Base-by-base conservation (phyloP, 495 filamentous ascomycete genomes). In the Lophiostoma macrostomum region DNA sequence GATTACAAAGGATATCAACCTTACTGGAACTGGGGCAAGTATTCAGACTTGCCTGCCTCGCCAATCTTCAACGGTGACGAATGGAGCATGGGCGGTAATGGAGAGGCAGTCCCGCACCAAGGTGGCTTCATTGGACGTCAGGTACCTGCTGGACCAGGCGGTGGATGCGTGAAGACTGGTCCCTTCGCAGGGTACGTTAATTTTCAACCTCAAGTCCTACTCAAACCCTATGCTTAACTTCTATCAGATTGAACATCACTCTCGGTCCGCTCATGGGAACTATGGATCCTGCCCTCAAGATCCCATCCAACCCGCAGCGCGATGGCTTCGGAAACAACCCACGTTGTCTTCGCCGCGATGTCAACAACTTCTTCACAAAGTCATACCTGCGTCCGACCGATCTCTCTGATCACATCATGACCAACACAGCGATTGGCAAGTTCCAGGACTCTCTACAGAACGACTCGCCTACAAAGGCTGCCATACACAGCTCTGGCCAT, bases 11-110 rank as follows among this genome's bases (percentile, higher is more conserved):
- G 48, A 8, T 53, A 47, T 35, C 58, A 62, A 23, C 58, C 58
- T 0, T 62, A 62, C 38, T 62, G 58, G 58, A 58, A 62, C 42
- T 62, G 58, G 58, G 53, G 36, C 13, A 61, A 61, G 39, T 61
- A 62, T 31, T 2, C 34, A 2, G 48, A 62, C 30, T 36, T 58
- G 13, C 38, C 54, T 0, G 19, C 38, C 6, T 57, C 53, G 1
- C 58, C 58, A 12, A 57, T 62, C 42, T 62, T 53, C 53, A 51
- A 62, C 40, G 58, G 58, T 12, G 44, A 50, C 36, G 47, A 53
- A 16, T 47, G 34, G 35, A 53, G 47, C 24, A 52, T 62, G 54
- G 53, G 53, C 6, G 58, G 58, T 0, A 62, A 62, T 27, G 58
- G 58, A 5, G 58, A 62, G 13, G 22, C 28, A 25, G 49, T 62